Base-by-base conservation (phyloP, 2,329 filamentous ascomycete species). In the Claviceps humidiphila region DNA sequence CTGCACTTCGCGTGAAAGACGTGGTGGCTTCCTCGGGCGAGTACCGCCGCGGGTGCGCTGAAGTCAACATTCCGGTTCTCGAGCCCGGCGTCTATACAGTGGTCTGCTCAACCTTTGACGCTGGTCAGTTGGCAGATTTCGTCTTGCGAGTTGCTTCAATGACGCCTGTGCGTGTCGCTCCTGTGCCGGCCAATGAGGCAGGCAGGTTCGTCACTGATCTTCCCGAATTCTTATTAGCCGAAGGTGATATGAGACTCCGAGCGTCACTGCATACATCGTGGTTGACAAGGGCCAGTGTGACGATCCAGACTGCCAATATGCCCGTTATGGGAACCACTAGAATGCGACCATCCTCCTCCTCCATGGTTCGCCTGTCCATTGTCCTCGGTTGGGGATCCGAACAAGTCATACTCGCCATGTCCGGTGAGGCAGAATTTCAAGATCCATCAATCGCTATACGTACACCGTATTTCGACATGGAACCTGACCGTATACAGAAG, bases 41-140 rank as follows among this genome's bases (percentile, higher is more conserved):
- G 58, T 96, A 98, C 67, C 82, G 87, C 48, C 82, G 84, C 30
- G 85, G 86, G 30, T 87, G 85, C 63, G 86, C 87, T 4, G 73
- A 89, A 37, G 82, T 85, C 2, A 79, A 87, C 56, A 70, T 78
- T 58, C 66, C 61, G 61, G 57, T 71, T 20, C 70, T 95, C 17
- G 80, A 82, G 41, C 71, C 80, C 1, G 91, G 91, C 0, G 75
- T 75, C 0, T 98, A 97, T 66, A 96, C 88, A 0, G 76, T 95
- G 52, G 85, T 96, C 6, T 91, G 86, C 64, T 95, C 89, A 2
- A 95, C 91, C 0, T 97, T 94, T 64, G 89, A 95, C 56, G 77
- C 84, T 0, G 85, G 84, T 8, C 87, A 94, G 62, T 72, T 80
- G 1, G 87, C 85, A 3, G 74, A 76, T 48, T 97, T 94, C 62